These are phyloP conservation scores for Cucurbita pepo DNA, from an alignment of 306 rosid species.

Conservation along the genomic window DNA sequence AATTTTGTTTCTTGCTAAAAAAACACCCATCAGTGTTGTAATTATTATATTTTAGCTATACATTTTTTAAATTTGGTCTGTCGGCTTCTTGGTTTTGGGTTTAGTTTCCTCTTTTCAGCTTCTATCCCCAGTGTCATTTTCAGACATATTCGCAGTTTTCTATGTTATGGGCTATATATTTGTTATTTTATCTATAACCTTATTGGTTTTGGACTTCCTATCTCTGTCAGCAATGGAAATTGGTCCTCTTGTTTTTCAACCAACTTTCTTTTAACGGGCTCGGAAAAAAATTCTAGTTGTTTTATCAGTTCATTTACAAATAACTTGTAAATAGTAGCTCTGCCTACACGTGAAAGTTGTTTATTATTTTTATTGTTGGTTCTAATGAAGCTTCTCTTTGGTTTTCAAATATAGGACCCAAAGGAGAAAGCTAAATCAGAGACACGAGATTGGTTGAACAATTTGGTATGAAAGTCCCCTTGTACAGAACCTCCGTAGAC, in stretches of 20 bases:
- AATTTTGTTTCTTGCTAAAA: background rate
- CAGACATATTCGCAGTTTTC: background rate
- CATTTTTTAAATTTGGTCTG: background rate
- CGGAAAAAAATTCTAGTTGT: background rate
- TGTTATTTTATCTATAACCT: background rate
- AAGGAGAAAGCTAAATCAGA: slow-evolving; percentile 94
- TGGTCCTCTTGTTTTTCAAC: background rate
- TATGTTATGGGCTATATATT: background rate
- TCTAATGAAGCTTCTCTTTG: background rate
- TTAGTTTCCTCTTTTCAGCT: background rate
- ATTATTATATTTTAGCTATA: background rate
- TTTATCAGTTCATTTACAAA: background rate
- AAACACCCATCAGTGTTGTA: background rate
- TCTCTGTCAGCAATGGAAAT: background rate
- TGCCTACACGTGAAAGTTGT: background rate
- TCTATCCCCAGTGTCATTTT: background rate
- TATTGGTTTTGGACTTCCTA: background rate
- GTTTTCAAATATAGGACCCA: slow-evolving; percentile 55
- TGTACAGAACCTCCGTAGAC: background rate
- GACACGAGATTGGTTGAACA: slow-evolving; percentile 97
- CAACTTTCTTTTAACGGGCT: background rate
- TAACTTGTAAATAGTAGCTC: background rate
- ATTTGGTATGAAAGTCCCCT: slow-evolving; percentile 49
- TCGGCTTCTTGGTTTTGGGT: background rate
- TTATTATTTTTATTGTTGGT: background rate